Evolutionary conservation across 306 rosid species (phyloP).

Genomic region (Lablab purpureus): DNA sequence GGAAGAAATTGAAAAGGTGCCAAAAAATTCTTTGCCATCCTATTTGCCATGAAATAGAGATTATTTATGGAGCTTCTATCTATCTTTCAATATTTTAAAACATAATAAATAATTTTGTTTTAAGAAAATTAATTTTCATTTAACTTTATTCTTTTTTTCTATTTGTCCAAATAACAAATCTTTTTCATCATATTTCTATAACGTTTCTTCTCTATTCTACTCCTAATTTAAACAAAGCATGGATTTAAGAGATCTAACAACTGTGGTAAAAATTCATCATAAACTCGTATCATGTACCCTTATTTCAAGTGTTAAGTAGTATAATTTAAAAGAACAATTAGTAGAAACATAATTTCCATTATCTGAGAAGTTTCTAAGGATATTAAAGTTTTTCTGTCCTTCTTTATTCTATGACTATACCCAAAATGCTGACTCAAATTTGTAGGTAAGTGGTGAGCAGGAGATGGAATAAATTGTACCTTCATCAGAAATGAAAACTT

Average conservation of each 20-base stretch:
- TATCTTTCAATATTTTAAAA: no score
- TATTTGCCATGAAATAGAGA: no score
- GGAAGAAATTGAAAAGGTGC: no score
- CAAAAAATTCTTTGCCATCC: no score
- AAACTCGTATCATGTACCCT: not conserved
- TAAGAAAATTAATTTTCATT: no score
- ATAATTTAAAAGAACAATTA: not conserved
- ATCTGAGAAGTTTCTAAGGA: conserved; percentile 15
- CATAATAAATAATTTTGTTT: no score
- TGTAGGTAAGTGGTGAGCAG: not conserved
- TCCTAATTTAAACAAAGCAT: no score
- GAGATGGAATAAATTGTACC: conserved; percentile 45
- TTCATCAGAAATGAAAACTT: conserved; percentile 22
- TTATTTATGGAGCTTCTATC: no score
- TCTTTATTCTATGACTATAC: conserved; percentile 4
- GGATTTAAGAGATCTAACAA: conserved; percentile 14
- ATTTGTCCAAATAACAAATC: no score
- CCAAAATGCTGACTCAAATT: conserved; percentile 13
- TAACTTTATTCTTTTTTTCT: no score
- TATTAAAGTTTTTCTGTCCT: not conserved
- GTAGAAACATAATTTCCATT: conserved; percentile 27
- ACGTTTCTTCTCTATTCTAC: no score
- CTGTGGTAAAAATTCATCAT: conserved; percentile 6
- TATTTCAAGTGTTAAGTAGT: not conserved
- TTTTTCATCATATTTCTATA: no score